Base-by-base conservation (phyloP, 192 early-diverging fungal genomes). In the Podila epigama region DNA sequence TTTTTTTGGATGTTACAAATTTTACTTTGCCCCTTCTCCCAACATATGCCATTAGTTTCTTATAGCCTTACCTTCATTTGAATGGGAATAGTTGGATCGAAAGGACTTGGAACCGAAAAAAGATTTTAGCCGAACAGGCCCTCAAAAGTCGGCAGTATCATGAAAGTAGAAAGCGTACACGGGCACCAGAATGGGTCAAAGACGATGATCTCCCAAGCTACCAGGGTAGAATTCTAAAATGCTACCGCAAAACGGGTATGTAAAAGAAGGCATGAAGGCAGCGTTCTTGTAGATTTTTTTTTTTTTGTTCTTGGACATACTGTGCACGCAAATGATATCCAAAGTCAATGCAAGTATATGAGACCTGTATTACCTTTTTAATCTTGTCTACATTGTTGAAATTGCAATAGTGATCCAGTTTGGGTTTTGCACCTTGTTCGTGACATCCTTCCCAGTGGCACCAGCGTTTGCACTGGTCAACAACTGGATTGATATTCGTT, bases 371-470 rank as follows among this genome's bases (percentile, higher is more conserved):
- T 44, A 9, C 0, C 0, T 2, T 28, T 53, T 29, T 53, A 9
- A 9, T 34, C 58, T 50, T 10, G 63, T 62, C 60, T n/a, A n/a
- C n/a, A n/a, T n/a, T n/a, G n/a, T n/a, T n/a, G n/a, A n/a, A 41
- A 12, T 7, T 37, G 2, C 33, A 2, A 52, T 81, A 69, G 85
- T 90, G 12, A 73, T 89, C 22, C 87, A 92, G 69, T 91, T 88
- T 81, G 92, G 91, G 2, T 92, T 87, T 64, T 82, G 92, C 35
- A 73, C 83, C 1, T 60, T 92, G 32, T 92, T 93, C 66, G 86
- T 87, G n/a, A 70, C 78, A 13, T 83, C 88, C 12, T 92, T 90
- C 60, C 92, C 92, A n/a, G 70, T 93, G 16, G 91, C 89, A 5
- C 87, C 92, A 13, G 53, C 89, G 5, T 84, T 93, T 61, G 88